phyloP scores from a whole-genome alignment of 352 stramenopile genomes.

The Aphanomyces euteiches region DNA sequence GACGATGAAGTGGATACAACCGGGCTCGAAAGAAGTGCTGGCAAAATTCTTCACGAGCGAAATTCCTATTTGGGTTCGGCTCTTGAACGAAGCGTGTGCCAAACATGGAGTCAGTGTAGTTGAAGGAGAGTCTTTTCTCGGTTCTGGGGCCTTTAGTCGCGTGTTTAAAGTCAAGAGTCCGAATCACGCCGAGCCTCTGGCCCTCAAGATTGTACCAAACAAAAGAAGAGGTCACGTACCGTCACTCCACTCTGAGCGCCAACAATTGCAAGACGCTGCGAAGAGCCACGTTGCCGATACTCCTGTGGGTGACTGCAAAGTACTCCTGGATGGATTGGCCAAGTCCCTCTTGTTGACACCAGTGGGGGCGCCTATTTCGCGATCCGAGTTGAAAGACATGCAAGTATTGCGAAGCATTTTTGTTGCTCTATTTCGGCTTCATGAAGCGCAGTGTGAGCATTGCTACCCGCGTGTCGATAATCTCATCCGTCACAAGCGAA shows the following conservation, averaged over 20 bases:
- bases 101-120: slow-evolving; percentile 2
- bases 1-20: slow-evolving; percentile 2
- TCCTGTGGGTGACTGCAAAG: neutral
- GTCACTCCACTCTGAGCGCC: neutral
- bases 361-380: neutral
- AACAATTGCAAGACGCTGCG: neutral
- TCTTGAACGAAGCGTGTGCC: neutral
- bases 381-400: neutral
- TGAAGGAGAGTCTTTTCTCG: neutral
- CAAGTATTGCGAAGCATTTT: slow-evolving; percentile 1
- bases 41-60: neutral
- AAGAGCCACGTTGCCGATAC: neutral
- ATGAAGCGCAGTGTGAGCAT: neutral
- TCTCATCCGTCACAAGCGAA: neutral
- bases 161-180: neutral
- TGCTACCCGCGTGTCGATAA: neutral
- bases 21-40: neutral
- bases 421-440: slow-evolving; percentile 1
- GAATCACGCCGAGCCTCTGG: neutral
- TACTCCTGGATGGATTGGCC: neutral
- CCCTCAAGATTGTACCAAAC: slow-evolving; percentile 2
- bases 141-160: slow-evolving; percentile 1
- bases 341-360: neutral
- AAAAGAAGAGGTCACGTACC: slow-evolving; percentile 1
- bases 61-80: neutral